These are phyloP conservation scores for Tolypocladium cylindrosporum DNA, from an alignment of 2,329 filamentous ascomycete species.

Conservation along the genomic window DNA sequence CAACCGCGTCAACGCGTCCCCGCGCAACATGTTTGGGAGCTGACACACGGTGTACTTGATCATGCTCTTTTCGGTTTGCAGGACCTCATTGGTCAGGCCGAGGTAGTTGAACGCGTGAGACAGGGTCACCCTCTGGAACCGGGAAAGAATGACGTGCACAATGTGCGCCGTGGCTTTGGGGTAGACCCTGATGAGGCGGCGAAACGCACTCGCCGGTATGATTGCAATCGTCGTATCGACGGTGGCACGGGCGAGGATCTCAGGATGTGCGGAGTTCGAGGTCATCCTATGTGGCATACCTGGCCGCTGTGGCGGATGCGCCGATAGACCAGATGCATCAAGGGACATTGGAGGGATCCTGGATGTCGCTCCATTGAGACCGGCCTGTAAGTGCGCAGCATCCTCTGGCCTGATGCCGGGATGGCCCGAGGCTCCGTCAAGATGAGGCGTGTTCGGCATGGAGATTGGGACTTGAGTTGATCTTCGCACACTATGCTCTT, in stretches of 20 bases:
- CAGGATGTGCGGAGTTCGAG: slow-evolving; percentile 79
- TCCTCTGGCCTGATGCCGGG: slow-evolving; percentile 9
- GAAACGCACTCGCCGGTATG: slow-evolving; percentile 92
- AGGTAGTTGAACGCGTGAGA: slow-evolving; percentile 92
- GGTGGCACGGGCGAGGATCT: slow-evolving; percentile 92
- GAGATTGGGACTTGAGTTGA: slow-evolving; percentile 12
- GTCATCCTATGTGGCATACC: slow-evolving; percentile 30
- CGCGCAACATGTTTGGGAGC: slow-evolving; percentile 80
- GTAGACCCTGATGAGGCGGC: slow-evolving; percentile 84
- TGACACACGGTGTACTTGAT: slow-evolving; percentile 86
- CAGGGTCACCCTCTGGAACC: slow-evolving; percentile 88
- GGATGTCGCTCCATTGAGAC: slow-evolving; percentile 18
- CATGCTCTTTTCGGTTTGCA: slow-evolving; percentile 90
- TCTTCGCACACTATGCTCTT: slow-evolving; percentile 5
- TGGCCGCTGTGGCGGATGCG: slow-evolving; percentile 24
- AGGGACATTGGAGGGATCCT: slow-evolving; percentile 68
- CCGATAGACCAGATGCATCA: slow-evolving; percentile 31
- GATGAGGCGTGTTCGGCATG: slow-evolving; percentile 28
- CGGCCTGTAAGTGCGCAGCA: slow-evolving; percentile 3
- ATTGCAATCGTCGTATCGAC: slow-evolving; percentile 97
- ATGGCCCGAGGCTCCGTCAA: slow-evolving; percentile 16
- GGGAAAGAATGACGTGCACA: slow-evolving; percentile 90
- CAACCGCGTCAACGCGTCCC: slow-evolving; percentile 68
- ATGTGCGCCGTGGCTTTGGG: slow-evolving; percentile 96
- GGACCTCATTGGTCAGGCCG: slow-evolving; percentile 80